Percentiles rank a stretch among this genome's conserved stretches.
phyloP scores from a whole-genome alignment of 345 rosid genomes.

The Pugionium cornutum region DNA sequence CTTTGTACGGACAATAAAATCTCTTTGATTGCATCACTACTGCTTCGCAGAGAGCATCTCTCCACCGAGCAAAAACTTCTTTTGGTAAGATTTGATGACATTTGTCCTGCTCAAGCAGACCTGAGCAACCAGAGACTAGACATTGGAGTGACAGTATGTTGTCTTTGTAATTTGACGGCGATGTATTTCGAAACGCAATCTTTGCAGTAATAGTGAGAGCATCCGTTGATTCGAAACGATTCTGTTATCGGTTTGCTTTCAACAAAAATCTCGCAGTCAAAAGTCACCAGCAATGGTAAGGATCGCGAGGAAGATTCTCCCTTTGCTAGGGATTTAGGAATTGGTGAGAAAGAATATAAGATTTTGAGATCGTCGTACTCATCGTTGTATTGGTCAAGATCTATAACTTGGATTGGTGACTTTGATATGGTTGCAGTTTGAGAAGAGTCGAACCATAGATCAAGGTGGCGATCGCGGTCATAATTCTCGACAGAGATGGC shows the following conservation, averaged over 20 bases:
- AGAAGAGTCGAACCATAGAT: no score
- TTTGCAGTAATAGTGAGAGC: constrained; percentile 53
- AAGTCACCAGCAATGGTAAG: constrained; percentile 4
- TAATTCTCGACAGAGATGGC: constrained; percentile 10
- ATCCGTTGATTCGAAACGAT: constrained; percentile 44
- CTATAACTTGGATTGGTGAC: constrained; percentile 1
- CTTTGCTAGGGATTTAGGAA: not conserved
- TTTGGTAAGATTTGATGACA: no score
- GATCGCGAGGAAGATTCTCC: constrained; percentile 32
- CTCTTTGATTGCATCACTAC: constrained; percentile 35
- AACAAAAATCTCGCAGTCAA: constrained; percentile 55
- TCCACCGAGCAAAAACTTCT: constrained; percentile 25
- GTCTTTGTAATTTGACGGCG: constrained; percentile 46
- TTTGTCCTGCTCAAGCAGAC: no score
- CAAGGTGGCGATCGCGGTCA: constrained; percentile 38
- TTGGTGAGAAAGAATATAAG: constrained; percentile 23
- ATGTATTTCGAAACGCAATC: constrained; percentile 56
- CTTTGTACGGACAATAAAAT: constrained; percentile 52
- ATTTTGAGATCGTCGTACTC: constrained; percentile 36
- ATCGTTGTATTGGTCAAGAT: constrained; percentile 20
- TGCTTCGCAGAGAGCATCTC: constrained; percentile 49
- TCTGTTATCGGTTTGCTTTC: constrained; percentile 38
- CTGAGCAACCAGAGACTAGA: no score
- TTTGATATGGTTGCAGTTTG: not conserved
- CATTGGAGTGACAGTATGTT: not conserved